phyloP scores from a whole-genome alignment of 2,329 filamentous ascomycete species.

The Penicillium sp. region DNA sequence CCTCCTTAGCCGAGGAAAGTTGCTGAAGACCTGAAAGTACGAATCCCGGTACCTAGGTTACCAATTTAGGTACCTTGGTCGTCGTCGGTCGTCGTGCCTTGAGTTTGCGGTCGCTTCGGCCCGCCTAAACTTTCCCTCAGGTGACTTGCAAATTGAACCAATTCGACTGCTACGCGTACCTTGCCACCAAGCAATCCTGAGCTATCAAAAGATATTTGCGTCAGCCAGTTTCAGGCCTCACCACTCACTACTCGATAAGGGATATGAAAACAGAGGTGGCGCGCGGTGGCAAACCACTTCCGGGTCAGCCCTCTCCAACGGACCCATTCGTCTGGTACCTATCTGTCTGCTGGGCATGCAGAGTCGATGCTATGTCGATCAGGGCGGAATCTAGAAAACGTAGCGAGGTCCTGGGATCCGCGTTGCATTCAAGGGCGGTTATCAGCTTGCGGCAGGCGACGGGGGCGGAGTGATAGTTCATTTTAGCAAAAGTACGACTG shows the following conservation, averaged over 20 bases:
- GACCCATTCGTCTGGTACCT: background rate
- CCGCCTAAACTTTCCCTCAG: background rate
- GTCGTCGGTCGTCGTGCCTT: background rate
- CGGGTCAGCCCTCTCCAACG: background rate
- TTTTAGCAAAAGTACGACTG: conserved; percentile 6
- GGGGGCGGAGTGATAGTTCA: background rate
- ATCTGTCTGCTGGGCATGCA: background rate
- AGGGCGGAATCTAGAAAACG: background rate
- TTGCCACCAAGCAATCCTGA: background rate
- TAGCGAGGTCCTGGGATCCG: background rate
- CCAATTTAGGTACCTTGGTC: background rate
- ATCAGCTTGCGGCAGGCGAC: background rate
- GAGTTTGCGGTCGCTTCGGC: conserved; percentile 1
- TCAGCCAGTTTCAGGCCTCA: background rate
- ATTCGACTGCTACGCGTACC: background rate
- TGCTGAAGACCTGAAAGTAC: background rate
- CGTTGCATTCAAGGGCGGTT: background rate
- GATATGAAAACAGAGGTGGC: background rate
- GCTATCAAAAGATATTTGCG: background rate
- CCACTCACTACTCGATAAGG: background rate
- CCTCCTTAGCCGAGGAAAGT: background rate
- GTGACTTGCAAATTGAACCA: background rate
- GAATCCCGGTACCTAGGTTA: background rate
- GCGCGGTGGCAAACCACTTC: conserved; percentile 3
- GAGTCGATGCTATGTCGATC: background rate